Evolutionary conservation across 345 rosid species (phyloP).

Genomic region (Lepidium sativum): DNA sequence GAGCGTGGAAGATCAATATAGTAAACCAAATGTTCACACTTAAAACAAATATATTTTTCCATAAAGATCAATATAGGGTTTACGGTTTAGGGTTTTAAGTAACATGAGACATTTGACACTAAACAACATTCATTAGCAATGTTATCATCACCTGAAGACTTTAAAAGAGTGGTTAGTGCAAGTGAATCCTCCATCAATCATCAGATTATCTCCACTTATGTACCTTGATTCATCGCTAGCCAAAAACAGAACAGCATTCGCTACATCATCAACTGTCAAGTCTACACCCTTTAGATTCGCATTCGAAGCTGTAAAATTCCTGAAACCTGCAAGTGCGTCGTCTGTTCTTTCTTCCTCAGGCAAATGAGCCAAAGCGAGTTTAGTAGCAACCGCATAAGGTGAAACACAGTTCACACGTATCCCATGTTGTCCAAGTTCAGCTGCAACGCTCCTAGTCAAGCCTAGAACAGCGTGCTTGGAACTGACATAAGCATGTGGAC

Average conservation of each 20-base stretch:
- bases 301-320: conserved; percentile 34
- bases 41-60: neutral
- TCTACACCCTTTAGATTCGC: conserved; percentile 84
- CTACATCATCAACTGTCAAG: conserved; percentile 61
- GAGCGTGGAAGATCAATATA: neutral
- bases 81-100: neutral
- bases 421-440: conserved; percentile 84
- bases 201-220: conserved; percentile 74
- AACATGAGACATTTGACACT: neutral
- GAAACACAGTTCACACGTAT: conserved; percentile 94
- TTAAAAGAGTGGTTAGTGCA: conserved; percentile 47
- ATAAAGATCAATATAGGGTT: neutral
- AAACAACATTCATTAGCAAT: neutral
- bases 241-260: conserved; percentile 71
- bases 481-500: conserved; percentile 75
- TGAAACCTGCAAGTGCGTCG: conserved; percentile 45
- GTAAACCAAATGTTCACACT: neutral
- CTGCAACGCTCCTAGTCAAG: conserved; percentile 68
- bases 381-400: conserved; percentile 63
- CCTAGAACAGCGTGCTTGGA: conserved; percentile 89
- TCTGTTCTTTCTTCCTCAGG: conserved; percentile 69
- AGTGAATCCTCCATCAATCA: conserved; percentile 91
- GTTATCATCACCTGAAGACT: conserved; percentile 47
- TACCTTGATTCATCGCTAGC: conserved; percentile 82
- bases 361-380: conserved; percentile 64